These are phyloP conservation scores for Echeveria elegans DNA, from an alignment of 164 flowering plant genomes.

Conservation along the genomic window DNA sequence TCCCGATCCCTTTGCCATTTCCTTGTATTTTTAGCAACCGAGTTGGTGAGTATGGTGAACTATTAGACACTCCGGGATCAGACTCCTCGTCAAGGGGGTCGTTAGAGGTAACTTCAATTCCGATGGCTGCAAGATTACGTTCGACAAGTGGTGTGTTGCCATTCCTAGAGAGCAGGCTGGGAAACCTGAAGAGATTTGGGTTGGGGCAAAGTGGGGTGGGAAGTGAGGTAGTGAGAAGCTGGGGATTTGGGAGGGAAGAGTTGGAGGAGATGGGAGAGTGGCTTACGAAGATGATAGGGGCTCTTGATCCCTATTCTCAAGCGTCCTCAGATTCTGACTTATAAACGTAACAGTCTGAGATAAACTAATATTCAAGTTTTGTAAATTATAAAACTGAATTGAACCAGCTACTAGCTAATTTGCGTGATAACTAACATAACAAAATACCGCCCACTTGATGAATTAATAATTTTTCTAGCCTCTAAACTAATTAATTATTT, in stretches of 20 bases:
- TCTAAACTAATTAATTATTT: too few relatives aligned
- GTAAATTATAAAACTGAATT: too few relatives aligned
- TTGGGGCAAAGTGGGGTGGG: constrained; percentile 57
- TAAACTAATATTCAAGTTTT: neutral
- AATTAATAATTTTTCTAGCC: too few relatives aligned
- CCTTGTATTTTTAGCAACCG: constrained; percentile 60
- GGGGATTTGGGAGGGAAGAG: constrained; percentile 84
- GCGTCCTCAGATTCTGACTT: constrained; percentile 75
- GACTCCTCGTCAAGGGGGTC: constrained; percentile 47
- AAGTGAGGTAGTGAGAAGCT: constrained; percentile 39
- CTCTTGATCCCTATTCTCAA: constrained; percentile 35
- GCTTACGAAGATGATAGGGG: constrained; percentile 47
- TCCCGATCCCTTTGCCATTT: constrained; percentile 83
- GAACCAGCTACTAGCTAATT: too few relatives aligned
- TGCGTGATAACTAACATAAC: too few relatives aligned
- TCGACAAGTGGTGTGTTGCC: constrained; percentile 73
- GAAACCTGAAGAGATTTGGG: constrained; percentile 52
- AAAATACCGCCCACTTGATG: too few relatives aligned
- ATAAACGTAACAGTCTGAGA: neutral
- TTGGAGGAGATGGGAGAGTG: constrained; percentile 68
- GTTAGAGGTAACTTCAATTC: constrained; percentile 75
- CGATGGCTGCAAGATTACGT: constrained; percentile 80
- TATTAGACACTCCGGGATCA: constrained; percentile 29
- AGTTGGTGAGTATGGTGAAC: constrained; percentile 62
- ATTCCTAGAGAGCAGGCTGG: constrained; percentile 47